A percentile compares a stretch with the other conserved stretches of the same genome.
phyloP scores from a whole-genome alignment of 768 basidiomycete genomes.

The Tylopilus sp. region DNA sequence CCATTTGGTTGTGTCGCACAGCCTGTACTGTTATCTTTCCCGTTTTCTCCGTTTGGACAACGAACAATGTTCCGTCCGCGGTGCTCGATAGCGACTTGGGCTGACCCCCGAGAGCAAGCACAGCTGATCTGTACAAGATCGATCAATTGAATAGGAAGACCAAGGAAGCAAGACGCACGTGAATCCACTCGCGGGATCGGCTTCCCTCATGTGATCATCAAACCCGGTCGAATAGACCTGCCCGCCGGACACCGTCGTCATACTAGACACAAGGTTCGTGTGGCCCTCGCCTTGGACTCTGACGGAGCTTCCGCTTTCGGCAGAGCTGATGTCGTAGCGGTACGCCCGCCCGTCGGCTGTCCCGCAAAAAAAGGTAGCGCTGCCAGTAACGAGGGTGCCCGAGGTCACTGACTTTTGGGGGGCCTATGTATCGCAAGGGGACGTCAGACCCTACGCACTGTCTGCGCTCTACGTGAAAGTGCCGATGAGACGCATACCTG shows the following conservation, averaged over 20 bases:
- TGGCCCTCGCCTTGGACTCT: constrained; percentile 66
- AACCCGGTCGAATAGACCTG: constrained; percentile 71
- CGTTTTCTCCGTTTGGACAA: constrained; percentile 44
- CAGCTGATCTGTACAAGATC: constrained; percentile 42
- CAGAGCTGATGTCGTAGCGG: constrained; percentile 47
- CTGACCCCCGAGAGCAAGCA: constrained; percentile 53
- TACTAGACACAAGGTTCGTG: constrained; percentile 61
- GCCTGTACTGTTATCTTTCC: constrained; percentile 51
- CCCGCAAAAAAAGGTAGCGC: constrained; percentile 73
- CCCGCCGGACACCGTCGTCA: constrained; percentile 46
- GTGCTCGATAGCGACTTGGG: constrained; percentile 63
- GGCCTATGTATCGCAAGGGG: constrained; percentile 45
- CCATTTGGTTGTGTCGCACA: constrained; percentile 65
- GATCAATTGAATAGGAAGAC: background rate
- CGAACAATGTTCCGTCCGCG: constrained; percentile 61
- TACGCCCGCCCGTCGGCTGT: constrained; percentile 76
- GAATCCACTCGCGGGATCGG: constrained; percentile 37
- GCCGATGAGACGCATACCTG: constrained; percentile 42
- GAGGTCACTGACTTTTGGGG: constrained; percentile 81
- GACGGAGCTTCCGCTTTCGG: constrained; percentile 16
- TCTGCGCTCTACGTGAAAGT: background rate
- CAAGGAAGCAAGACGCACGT: constrained; percentile 24
- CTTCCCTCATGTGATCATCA: constrained; percentile 76
- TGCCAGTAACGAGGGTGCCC: constrained; percentile 35
- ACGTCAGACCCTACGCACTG: background rate